phyloP scores from a whole-genome alignment of 169 alveolate species.

The Plasmodium ovale region DNA sequence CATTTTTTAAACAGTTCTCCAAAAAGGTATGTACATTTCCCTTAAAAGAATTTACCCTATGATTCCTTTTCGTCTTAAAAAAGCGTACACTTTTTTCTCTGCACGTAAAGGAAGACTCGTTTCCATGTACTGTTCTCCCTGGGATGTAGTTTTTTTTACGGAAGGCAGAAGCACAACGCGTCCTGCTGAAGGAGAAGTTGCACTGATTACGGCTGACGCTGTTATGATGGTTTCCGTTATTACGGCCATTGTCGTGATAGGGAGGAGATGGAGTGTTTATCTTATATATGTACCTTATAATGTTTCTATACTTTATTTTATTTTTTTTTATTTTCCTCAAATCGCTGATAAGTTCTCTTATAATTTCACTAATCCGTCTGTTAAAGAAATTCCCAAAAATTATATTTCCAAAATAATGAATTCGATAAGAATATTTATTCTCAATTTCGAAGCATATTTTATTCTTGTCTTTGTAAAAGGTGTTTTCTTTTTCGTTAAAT shows the following conservation, averaged over 20 bases:
- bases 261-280: conserved; percentile 3
- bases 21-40: not conserved
- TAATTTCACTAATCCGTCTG: conserved; percentile 23
- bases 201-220: not conserved
- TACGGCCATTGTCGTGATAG: not conserved
- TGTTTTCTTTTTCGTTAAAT: conserved; percentile 20
- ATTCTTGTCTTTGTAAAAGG: conserved; percentile 8
- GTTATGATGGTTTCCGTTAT: not conserved
- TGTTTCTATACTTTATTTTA: conserved; percentile 41
- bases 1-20: conserved; percentile 43
- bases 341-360: conserved; percentile 28
- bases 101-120: conserved; percentile 7
- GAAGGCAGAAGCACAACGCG: not conserved
- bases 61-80: conserved; percentile 6
- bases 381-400: conserved; percentile 1
- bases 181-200: conserved; percentile 29
- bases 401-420: conserved; percentile 43
- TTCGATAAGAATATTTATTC: conserved; percentile 30
- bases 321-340: conserved; percentile 20
- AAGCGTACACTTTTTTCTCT: conserved; percentile 2
- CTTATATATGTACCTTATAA: conserved; percentile 44
- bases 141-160: conserved; percentile 4
- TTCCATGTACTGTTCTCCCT: not conserved
- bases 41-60: not conserved
- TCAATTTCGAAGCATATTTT: conserved; percentile 55